phyloP scores from a whole-genome alignment of 2,329 filamentous ascomycete species.

The Nakataea oryzae region DNA sequence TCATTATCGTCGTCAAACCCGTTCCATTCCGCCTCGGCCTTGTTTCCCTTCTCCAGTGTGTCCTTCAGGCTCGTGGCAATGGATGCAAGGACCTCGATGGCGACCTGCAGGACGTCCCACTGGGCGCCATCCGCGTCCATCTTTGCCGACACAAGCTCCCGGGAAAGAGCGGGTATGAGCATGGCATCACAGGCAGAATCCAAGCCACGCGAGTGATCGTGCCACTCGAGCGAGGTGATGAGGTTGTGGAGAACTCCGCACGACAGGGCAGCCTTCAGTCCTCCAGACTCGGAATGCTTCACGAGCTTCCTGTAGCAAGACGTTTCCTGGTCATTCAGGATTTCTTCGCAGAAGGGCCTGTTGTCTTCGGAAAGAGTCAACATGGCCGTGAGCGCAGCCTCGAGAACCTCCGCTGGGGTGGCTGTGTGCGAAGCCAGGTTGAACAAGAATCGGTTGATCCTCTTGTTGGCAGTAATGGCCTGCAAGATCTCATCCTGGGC shows the following conservation, averaged over 20 bases:
- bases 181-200: slow-evolving; percentile 38
- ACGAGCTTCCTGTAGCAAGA: slow-evolving; percentile 39
- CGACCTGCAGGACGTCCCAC: slow-evolving; percentile 36
- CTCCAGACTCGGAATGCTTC: slow-evolving; percentile 34
- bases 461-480: slow-evolving; percentile 36
- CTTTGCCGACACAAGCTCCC: slow-evolving; percentile 17
- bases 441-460: slow-evolving; percentile 43
- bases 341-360: slow-evolving; percentile 34
- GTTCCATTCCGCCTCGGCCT: slow-evolving; percentile 26
- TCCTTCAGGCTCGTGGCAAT: slow-evolving; percentile 50
- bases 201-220: slow-evolving; percentile 36
- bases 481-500: slow-evolving; percentile 50
- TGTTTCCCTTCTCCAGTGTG: slow-evolving; percentile 33
- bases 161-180: slow-evolving; percentile 34
- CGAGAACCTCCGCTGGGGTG: slow-evolving; percentile 29
- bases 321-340: slow-evolving; percentile 37
- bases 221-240: slow-evolving; percentile 42
- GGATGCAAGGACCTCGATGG: slow-evolving; percentile 52
- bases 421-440: slow-evolving; percentile 31
- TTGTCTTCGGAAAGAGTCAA: slow-evolving; percentile 53
- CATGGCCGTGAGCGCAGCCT: slow-evolving; percentile 43
- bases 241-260: slow-evolving; percentile 55
- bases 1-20: slow-evolving; percentile 22
- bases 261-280: slow-evolving; percentile 40
- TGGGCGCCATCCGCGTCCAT: background rate